A percentile compares a stretch with the other conserved stretches of the same genome.
These are phyloP conservation scores for Breynia disticha DNA, from an alignment of 441 rosid species.

Conservation along the genomic window DNA sequence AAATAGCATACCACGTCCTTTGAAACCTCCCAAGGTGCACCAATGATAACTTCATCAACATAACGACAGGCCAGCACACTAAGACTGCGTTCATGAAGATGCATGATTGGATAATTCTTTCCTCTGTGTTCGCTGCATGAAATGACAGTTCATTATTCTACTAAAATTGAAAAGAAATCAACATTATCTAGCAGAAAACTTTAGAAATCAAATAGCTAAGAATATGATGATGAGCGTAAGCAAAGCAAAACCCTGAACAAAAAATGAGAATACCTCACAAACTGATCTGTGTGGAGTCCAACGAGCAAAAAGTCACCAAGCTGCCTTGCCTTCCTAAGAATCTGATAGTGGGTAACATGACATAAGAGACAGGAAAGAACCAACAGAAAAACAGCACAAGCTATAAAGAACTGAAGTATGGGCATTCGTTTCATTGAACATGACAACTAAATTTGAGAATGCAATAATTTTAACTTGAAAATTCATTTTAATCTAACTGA, in stretches of 20 bases:
- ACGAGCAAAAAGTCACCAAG: conserved; percentile 89
- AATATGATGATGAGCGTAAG: not conserved
- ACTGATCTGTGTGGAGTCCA: conserved; percentile 78
- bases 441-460: no score
- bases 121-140: conserved; percentile 70
- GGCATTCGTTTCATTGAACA: no score
- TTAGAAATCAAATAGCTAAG: not conserved
- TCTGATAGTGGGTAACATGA: conserved; percentile 30
- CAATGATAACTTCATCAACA: conserved; percentile 96
- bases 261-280: conserved; percentile 51
- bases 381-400: not conserved
- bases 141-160: conserved; percentile 3
- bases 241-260: not conserved
- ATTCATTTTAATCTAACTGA: no score
- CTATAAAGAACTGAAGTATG: not conserved
- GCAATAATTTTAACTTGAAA: no score
- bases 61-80: conserved; percentile 89
- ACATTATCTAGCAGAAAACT: not conserved
- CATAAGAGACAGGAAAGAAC: not conserved
- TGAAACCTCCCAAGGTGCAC: conserved; percentile 94
- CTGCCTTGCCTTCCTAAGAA: conserved; percentile 75
- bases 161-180: not conserved
- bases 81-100: conserved; percentile 85
- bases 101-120: conserved; percentile 68
- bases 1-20: conserved; percentile 64